Conservation (phyloP, 495 filamentous ascomycete species). For the Hamigera avellanea region DNA sequence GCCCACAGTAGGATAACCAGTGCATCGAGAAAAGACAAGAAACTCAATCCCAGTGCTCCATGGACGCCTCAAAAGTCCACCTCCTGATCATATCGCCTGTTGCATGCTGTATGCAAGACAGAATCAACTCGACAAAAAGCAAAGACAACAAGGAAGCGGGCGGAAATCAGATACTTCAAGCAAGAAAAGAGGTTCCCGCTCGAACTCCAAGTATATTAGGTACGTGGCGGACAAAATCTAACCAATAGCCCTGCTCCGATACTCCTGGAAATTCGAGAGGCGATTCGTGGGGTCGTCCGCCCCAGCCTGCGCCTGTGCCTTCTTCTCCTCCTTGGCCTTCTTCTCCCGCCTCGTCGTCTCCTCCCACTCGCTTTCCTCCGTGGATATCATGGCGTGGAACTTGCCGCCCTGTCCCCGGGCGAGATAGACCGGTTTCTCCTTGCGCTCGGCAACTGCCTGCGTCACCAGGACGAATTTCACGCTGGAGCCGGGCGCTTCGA, state of each 20-base stretch:
- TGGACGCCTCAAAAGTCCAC: too few relatives aligned
- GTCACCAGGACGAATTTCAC: conserved; percentile 68
- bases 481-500: conserved; percentile 67
- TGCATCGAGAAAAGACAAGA: too few relatives aligned
- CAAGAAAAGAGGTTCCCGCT: too few relatives aligned
- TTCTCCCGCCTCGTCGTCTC: conserved; percentile 23
- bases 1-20: too few relatives aligned
- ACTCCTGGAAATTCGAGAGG: conserved; percentile 43
- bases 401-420: conserved; percentile 45
- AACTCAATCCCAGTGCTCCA: too few relatives aligned
- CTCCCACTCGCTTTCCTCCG: conserved; percentile 56
- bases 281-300: conserved; percentile 11
- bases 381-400: conserved; percentile 46
- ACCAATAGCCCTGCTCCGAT: conserved; percentile 24
- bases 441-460: conserved; percentile 53
- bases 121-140: neutral
- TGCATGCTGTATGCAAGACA: too few relatives aligned
- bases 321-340: conserved; percentile 20
- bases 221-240: too few relatives aligned
- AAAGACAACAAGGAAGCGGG: neutral
- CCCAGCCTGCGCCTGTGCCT: conserved; percentile 1
- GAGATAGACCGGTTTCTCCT: conserved; percentile 51
- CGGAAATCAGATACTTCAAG: neutral
- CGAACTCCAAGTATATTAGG: too few relatives aligned
- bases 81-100: too few relatives aligned